phyloP scores from a whole-genome alignment of 441 rosid genomes.

The Biscutella laevigata region DNA sequence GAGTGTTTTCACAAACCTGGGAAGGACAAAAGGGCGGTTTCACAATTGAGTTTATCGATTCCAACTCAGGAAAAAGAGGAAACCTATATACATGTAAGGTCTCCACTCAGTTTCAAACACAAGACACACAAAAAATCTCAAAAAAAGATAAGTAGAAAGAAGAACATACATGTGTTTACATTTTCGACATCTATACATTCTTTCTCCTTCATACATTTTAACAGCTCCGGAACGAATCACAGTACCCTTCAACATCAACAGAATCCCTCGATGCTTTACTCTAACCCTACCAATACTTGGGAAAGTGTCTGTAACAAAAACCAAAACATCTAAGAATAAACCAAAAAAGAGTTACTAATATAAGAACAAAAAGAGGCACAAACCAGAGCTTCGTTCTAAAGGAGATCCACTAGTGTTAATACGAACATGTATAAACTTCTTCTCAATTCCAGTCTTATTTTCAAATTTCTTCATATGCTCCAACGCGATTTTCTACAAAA shows the following conservation, averaged over 20 bases:
- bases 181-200: slow-evolving; percentile 73
- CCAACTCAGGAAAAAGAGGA: slow-evolving; percentile 80
- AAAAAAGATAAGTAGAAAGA: background rate
- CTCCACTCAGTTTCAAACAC: too few relatives aligned
- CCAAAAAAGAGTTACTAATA: background rate
- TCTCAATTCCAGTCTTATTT: slow-evolving; percentile 42
- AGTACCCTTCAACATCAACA: slow-evolving; percentile 80
- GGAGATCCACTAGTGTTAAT: slow-evolving; percentile 73
- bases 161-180: slow-evolving; percentile 63
- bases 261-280: slow-evolving; percentile 80
- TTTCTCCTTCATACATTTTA: slow-evolving; percentile 91
- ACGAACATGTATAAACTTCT: slow-evolving; percentile 82
- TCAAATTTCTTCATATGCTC: slow-evolving; percentile 39
- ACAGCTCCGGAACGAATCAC: slow-evolving; percentile 80
- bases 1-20: slow-evolving; percentile 42
- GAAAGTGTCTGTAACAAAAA: slow-evolving; percentile 47
- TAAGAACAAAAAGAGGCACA: background rate
- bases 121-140: too few relatives aligned
- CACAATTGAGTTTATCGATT: slow-evolving; percentile 68
- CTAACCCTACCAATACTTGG: slow-evolving; percentile 86
- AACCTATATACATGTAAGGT: slow-evolving; percentile 43
- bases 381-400: slow-evolving; percentile 70
- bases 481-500: slow-evolving; percentile 54
- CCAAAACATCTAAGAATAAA: slow-evolving; percentile 8
- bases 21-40: slow-evolving; percentile 84